Evolutionary conservation across 805 yeast species (phyloP).

Genomic region (Suhomyces canberraensis): DNA sequence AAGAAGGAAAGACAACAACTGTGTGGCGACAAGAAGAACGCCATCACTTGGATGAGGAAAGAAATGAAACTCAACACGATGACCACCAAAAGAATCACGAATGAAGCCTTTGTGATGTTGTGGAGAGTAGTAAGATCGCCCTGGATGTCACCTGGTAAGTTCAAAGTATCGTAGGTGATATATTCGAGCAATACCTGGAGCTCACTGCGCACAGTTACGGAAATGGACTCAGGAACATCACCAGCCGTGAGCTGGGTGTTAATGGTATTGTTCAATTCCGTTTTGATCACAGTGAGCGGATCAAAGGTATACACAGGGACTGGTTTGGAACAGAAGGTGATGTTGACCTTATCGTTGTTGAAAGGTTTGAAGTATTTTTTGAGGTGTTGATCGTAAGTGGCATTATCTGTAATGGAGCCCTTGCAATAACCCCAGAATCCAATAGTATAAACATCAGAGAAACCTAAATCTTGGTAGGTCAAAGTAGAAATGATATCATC

Average conservation of each 20-base stretch:
- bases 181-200: slow-evolving; percentile 20
- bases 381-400: slow-evolving; percentile 5
- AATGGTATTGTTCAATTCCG: slow-evolving; percentile 30
- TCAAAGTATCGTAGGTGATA: slow-evolving; percentile 30
- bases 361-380: slow-evolving; percentile 13
- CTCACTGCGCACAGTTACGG: slow-evolving; percentile 13
- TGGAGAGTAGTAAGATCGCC: slow-evolving; percentile 44
- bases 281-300: slow-evolving; percentile 39
- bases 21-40: slow-evolving; percentile 40
- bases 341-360: slow-evolving; percentile 25
- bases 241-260: slow-evolving; percentile 21
- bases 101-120: slow-evolving; percentile 54
- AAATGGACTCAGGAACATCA: slow-evolving; percentile 14
- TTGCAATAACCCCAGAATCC: slow-evolving; percentile 45
- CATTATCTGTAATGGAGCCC: slow-evolving; percentile 17
- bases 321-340: slow-evolving; percentile 53
- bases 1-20: slow-evolving; percentile 45
- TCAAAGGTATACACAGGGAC: slow-evolving; percentile 55
- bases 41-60: slow-evolving; percentile 46
- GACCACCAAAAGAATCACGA: slow-evolving; percentile 34
- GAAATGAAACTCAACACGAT: slow-evolving; percentile 41
- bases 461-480: slow-evolving; percentile 31
- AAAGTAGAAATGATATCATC: slow-evolving; percentile 17
- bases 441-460: slow-evolving; percentile 38
- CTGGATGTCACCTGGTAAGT: slow-evolving; percentile 54